A percentile compares a stretch with the other conserved stretches of the same genome.
These are phyloP conservation scores for Alternaria atra DNA, from an alignment of 2,329 filamentous ascomycete species.

Conservation along the genomic window DNA sequence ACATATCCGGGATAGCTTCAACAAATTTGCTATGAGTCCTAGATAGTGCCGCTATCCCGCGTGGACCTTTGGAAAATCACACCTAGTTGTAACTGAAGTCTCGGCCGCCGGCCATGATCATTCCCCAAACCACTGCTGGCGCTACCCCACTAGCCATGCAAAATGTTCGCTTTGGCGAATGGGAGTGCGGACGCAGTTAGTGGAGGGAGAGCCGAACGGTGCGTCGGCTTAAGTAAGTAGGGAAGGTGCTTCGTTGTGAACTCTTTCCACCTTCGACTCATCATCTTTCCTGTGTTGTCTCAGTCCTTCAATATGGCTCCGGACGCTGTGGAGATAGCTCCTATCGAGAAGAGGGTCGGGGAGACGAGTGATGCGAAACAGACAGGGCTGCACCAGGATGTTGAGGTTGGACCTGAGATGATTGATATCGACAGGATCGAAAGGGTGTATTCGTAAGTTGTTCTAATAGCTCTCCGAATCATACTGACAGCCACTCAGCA, in stretches of 20 bases:
- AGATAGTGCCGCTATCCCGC: conserved; percentile 5
- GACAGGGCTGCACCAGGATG: conserved; percentile 41
- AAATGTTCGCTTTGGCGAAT: conserved; percentile 29
- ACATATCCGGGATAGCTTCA: neutral
- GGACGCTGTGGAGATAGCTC: conserved; percentile 21
- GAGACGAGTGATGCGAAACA: conserved; percentile 31
- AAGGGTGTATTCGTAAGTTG: conserved; percentile 49
- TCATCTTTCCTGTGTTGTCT: conserved; percentile 11
- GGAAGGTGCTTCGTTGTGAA: conserved; percentile 2
- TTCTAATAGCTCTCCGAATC: too few relatives aligned
- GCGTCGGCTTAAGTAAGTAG: conserved; percentile 27
- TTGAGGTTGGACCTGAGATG: conserved; percentile 42
- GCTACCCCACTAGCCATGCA: conserved; percentile 30
- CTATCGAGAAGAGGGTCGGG: conserved; percentile 30
- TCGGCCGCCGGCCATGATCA: conserved; percentile 11
- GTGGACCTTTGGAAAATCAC: conserved; percentile 5
- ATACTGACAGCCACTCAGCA: conserved; percentile 50
- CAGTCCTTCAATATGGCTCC: conserved; percentile 31
- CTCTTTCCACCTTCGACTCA: conserved; percentile 10
- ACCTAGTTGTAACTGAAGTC: conserved; percentile 1
- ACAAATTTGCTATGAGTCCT: conserved; percentile 8
- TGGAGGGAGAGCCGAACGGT: conserved; percentile 18
- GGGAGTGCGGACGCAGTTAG: neutral
- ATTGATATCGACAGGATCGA: conserved; percentile 50
- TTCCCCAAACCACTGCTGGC: conserved; percentile 30